phyloP scores from a whole-genome alignment of 2,329 filamentous ascomycete species.

The Trichophyton verrucosum region DNA sequence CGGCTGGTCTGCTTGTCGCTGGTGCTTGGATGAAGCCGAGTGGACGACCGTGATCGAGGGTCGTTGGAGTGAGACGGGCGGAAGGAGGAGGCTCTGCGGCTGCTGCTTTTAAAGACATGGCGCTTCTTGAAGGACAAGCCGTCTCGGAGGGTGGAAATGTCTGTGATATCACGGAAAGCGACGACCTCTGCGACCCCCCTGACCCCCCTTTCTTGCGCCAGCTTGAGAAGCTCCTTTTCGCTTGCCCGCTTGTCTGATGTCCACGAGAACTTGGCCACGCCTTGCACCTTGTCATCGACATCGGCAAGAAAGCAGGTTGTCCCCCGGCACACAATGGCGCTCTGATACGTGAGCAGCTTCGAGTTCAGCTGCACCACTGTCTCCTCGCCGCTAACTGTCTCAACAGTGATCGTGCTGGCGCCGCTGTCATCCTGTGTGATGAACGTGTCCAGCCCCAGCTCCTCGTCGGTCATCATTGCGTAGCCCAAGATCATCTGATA shows the following conservation, averaged over 20 bases:
- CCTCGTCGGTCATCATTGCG: slow-evolving; percentile 21
- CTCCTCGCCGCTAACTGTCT: not conserved
- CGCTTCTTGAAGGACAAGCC: slow-evolving; percentile 17
- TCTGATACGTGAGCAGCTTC: slow-evolving; percentile 4
- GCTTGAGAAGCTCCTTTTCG: slow-evolving; percentile 20
- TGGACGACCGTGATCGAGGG: not conserved
- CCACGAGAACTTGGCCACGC: slow-evolving; percentile 25
- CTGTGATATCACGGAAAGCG: slow-evolving; percentile 19
- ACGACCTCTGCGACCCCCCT: slow-evolving; percentile 19
- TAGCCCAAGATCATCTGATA: slow-evolving; percentile 21
- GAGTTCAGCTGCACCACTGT: not conserved
- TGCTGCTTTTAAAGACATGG: slow-evolving; percentile 11
- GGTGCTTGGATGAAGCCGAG: too few species aligned
- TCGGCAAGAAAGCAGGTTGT: slow-evolving; percentile 17
- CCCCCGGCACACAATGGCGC: slow-evolving; percentile 17
- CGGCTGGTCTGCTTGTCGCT: not conserved
- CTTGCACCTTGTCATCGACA: slow-evolving; percentile 9
- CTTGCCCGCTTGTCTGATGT: slow-evolving; percentile 18
- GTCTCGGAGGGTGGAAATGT: slow-evolving; percentile 17
- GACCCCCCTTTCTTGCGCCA: slow-evolving; percentile 16
- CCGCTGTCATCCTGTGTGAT: slow-evolving; percentile 11
- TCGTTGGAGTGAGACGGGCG: not conserved
- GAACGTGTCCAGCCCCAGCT: slow-evolving; percentile 23
- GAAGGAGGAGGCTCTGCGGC: not conserved
- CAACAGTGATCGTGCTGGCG: not conserved